phyloP scores from a whole-genome alignment of 768 basidiomycete genomes.

The Tricholoma furcatifolium region DNA sequence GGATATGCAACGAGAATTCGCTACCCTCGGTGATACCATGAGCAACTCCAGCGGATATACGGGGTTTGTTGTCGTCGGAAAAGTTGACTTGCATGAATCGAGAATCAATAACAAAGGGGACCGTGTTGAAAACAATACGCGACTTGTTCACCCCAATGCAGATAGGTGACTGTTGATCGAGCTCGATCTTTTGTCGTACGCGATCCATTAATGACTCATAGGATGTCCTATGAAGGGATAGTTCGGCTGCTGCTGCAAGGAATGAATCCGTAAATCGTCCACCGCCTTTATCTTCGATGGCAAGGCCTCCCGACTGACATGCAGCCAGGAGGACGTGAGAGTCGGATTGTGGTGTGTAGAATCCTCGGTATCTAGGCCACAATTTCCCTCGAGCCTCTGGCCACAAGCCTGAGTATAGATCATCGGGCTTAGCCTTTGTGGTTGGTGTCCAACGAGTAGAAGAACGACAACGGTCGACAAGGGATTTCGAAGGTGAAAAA shows the following conservation, averaged over 20 bases:
- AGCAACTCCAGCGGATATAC: conserved; percentile 56
- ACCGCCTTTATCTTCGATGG: conserved; percentile 60
- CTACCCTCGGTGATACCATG: conserved; percentile 66
- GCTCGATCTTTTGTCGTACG: conserved; percentile 34
- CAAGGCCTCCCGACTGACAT: conserved; percentile 51
- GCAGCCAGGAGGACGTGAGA: conserved; percentile 60
- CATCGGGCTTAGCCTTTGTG: conserved; percentile 49
- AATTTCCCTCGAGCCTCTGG: conserved; percentile 38
- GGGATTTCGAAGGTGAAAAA: conserved; percentile 45
- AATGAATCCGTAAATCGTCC: conserved; percentile 62
- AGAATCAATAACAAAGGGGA: conserved; percentile 53
- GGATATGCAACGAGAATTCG: conserved; percentile 59
- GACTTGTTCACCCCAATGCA: conserved; percentile 49
- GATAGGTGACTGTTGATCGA: conserved; percentile 45
- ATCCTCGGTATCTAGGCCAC: conserved; percentile 38
- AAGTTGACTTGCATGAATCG: conserved; percentile 45
- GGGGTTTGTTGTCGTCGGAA: conserved; percentile 36
- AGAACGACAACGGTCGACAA: conserved; percentile 42
- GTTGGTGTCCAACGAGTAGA: conserved; percentile 62
- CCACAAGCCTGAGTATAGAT: conserved; percentile 59
- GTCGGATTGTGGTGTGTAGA: conserved; percentile 37
- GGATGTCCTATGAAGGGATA: conserved; percentile 53
- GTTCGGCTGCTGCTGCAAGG: conserved; percentile 41
- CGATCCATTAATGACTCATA: conserved; percentile 47
- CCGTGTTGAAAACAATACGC: conserved; percentile 51